Base-by-base conservation (phyloP, 2,329 filamentous ascomycete species). In the Diaporthe australafricana region DNA sequence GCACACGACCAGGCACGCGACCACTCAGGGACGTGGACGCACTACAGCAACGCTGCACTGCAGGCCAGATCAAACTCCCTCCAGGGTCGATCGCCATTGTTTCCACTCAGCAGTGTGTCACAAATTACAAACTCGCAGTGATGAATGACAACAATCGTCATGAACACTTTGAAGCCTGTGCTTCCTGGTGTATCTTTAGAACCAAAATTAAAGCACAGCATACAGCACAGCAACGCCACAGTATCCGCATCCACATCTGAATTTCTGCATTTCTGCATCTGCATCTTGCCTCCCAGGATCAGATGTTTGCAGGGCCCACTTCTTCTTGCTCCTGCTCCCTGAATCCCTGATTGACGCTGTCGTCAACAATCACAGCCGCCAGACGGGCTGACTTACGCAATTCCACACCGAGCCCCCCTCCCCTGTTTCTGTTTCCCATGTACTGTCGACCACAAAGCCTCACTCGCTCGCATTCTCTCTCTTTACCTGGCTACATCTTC, bases 331-430 rank as follows among this genome's bases (percentile, higher is more conserved):
- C 27, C 27, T 45, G 27, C 45, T 63, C 60, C 60, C 60, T 63
- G 60, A 32, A 47, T 47, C 60, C 60, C 60, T 63, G 60, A 35
- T 48, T 25, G 60, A 63, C 48, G 60, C 42, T 42, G 60, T 63
- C 60, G 60, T 48, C 60, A 63, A 63, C 57, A 47, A 20, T 63
- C 27, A n/a, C 57, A 47, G 57, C 27, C 57, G 27, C 42, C 20
- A 63, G 42, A 63, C 57, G 57, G 42, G 17, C 40, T 47, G 60
- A 48, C 60, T 63, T 63, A 35, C 60, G 60, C 60, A 63, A 63
- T 48, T 63, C 60, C 60, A 63, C 60, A 63, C 60, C 42, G 60
- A 48, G 30, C 27, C 60, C 60, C 60, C 56, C 42, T 38, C 56
- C 42, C 40, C 11, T 48, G 60, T 42, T 63, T 48, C 32, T 35